Percentiles rank a stretch among this genome's conserved stretches.
Evolutionary conservation across 139 green algal genomes (phyloP).

Genomic region (Asterochloris sp.): DNA sequence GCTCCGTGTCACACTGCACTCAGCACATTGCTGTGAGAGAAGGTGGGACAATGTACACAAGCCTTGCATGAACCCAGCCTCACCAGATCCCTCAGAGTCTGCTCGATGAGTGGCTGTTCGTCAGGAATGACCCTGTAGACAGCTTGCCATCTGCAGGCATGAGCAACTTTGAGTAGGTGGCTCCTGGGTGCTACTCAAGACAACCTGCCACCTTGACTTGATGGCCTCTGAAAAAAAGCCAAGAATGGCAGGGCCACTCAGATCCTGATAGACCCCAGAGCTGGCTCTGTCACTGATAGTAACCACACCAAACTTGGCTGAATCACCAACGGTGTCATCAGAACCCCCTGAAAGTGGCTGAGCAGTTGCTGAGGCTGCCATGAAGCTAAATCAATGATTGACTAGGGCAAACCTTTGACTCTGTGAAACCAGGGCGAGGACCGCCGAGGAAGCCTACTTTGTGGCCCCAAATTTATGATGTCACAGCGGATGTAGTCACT

Average conservation of each 20-base stretch:
- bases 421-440: no score
- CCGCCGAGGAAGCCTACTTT: no score
- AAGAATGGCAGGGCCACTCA: conserved; percentile 83
- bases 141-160: conserved; percentile 58
- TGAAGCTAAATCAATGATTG: not conserved
- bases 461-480: no score
- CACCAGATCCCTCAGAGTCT: conserved; percentile 78
- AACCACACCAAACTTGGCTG: conserved; percentile 71
- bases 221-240: conserved; percentile 84
- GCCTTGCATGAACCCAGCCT: not conserved
- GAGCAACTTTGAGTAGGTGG: not conserved
- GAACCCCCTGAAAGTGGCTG: conserved; percentile 30
- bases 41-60: not conserved
- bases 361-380: not conserved
- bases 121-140: conserved; percentile 82
- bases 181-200: conserved; percentile 23
- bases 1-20: conserved; percentile 60
- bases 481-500: no score
- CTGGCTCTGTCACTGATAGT: conserved; percentile 85
- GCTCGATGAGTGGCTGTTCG: conserved; percentile 72
- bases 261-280: conserved; percentile 76
- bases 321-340: conserved; percentile 49
- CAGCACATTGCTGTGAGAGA: not conserved
- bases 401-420: no score
- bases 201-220: conserved; percentile 40